A percentile compares a stretch with the other conserved stretches of the same genome.
Evolutionary conservation across 331 rosid species (phyloP).

Genomic region (Rosa hybrid): DNA sequence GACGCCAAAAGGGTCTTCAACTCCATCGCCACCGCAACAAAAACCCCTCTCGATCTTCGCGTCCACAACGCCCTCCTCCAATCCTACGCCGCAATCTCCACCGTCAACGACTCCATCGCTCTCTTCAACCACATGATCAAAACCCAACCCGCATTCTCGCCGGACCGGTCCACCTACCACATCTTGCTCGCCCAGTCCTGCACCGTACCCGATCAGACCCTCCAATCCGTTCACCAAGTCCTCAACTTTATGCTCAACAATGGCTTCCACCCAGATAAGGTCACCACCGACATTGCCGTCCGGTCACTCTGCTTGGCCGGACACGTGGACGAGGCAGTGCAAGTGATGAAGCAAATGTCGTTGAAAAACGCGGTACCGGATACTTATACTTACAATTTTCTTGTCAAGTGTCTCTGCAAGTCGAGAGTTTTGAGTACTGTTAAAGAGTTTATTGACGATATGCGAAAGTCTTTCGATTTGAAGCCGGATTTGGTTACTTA

Average conservation of each 20-base stretch:
- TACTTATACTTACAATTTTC: constrained; percentile 60
- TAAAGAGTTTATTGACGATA: constrained; percentile 53
- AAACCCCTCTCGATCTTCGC: constrained; percentile 41
- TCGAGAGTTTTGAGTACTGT: constrained; percentile 45
- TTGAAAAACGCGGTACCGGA: constrained; percentile 59
- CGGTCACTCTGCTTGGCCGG: constrained; percentile 62
- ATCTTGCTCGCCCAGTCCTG: constrained; percentile 60
- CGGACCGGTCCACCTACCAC: constrained; percentile 70
- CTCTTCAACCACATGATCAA: constrained; percentile 74
- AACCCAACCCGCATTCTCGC: constrained; percentile 56
- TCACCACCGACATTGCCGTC: constrained; percentile 60
- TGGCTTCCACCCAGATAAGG: constrained; percentile 59
- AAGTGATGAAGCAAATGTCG: constrained; percentile 52
- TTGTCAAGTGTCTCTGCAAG: constrained; percentile 68
- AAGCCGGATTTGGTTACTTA: constrained; percentile 85
- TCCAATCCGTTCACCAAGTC: constrained; percentile 55
- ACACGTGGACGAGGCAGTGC: constrained; percentile 55
- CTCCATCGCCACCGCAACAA: constrained; percentile 43
- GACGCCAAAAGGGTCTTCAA: constrained; percentile 63
- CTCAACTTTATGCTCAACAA: constrained; percentile 67
- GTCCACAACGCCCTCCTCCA: constrained; percentile 65
- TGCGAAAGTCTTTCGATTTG: constrained; percentile 39
- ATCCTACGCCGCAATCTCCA: constrained; percentile 65
- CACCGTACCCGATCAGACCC: constrained; percentile 43
- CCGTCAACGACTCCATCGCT: constrained; percentile 58